Evolutionary conservation across 2,329 filamentous ascomycete species (phyloP).

Genomic region (Didymella glomerata): DNA sequence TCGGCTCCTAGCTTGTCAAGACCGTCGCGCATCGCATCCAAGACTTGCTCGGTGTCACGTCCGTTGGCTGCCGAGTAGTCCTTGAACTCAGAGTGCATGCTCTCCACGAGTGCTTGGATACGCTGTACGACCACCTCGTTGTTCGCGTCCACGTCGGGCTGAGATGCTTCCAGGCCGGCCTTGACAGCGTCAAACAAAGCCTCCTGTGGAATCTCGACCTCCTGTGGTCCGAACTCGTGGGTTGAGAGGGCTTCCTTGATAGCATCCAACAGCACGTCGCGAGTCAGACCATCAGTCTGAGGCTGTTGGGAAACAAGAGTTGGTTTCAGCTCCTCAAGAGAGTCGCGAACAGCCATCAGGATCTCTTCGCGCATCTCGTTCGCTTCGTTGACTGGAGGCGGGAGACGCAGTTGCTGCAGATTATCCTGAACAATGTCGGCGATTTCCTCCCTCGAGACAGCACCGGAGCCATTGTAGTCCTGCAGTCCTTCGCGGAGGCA

Average conservation of each 20-base stretch:
- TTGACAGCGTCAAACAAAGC: conserved; percentile 67
- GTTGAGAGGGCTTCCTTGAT: conserved; percentile 67
- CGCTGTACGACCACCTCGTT: conserved; percentile 68
- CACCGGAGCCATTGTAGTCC: conserved; percentile 68
- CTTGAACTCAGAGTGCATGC: conserved; percentile 73
- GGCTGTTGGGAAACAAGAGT: conserved; percentile 51
- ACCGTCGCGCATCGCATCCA: conserved; percentile 87
- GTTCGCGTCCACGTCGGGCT: conserved; percentile 61
- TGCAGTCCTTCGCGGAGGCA: conserved; percentile 87
- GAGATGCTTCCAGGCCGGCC: conserved; percentile 63
- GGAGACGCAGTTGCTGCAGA: conserved; percentile 80
- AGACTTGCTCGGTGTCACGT: conserved; percentile 84
- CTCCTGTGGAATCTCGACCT: conserved; percentile 59
- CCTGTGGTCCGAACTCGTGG: conserved; percentile 52
- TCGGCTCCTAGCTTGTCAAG: conserved; percentile 81
- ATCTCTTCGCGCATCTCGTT: conserved; percentile 82
- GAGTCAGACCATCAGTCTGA: conserved; percentile 57
- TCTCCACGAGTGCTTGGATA: conserved; percentile 66
- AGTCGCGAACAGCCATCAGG: conserved; percentile 82
- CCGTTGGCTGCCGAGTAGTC: conserved; percentile 81
- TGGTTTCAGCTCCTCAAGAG: conserved; percentile 80
- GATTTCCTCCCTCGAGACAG: conserved; percentile 82
- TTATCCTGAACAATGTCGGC: conserved; percentile 86
- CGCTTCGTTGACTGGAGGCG: conserved; percentile 73
- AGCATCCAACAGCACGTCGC: conserved; percentile 65